phyloP scores from a whole-genome alignment of 164 flowering plant species.

The Chimonanthus praecox region DNA sequence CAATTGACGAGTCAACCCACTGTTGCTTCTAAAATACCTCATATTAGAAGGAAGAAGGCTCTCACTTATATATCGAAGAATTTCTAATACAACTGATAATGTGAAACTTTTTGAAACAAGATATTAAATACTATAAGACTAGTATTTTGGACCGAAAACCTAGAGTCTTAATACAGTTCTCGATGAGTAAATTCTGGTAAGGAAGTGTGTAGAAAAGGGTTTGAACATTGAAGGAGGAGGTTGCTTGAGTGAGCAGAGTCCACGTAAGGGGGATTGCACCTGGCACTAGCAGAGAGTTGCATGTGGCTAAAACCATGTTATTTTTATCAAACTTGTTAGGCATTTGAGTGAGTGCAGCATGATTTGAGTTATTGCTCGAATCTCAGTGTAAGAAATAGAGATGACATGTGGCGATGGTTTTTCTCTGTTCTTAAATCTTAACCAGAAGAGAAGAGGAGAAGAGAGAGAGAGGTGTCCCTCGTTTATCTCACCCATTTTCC shows the following conservation, averaged over 20 bases:
- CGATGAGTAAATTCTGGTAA: constrained; percentile 34
- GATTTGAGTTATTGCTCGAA: not conserved
- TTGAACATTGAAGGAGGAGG: constrained; percentile 18
- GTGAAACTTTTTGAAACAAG: no score
- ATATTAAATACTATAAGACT: no score
- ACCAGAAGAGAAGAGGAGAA: no score
- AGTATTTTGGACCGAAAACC: no score
- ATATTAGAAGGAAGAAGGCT: no score
- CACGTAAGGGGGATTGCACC: constrained; percentile 45
- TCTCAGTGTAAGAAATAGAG: not conserved
- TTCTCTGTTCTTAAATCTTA: not conserved
- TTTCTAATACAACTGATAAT: no score
- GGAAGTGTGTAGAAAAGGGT: constrained; percentile 46
- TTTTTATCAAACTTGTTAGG: not conserved
- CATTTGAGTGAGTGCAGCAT: not conserved
- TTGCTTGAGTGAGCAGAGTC: constrained; percentile 16
- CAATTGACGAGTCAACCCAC: no score
- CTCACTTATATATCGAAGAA: no score
- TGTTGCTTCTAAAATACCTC: no score
- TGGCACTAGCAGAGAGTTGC: constrained; percentile 40
- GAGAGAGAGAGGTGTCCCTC: constrained; percentile 1
- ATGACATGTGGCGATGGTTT: constrained; percentile 1
- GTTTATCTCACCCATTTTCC: constrained; percentile 8
- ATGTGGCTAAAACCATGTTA: constrained; percentile 34
- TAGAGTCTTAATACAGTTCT: constrained; percentile 13